Evolutionary conservation across 306 rosid species (phyloP), one percentile per base, ranked within the genome.

Genomic region (Dryas drummondii): DNA sequence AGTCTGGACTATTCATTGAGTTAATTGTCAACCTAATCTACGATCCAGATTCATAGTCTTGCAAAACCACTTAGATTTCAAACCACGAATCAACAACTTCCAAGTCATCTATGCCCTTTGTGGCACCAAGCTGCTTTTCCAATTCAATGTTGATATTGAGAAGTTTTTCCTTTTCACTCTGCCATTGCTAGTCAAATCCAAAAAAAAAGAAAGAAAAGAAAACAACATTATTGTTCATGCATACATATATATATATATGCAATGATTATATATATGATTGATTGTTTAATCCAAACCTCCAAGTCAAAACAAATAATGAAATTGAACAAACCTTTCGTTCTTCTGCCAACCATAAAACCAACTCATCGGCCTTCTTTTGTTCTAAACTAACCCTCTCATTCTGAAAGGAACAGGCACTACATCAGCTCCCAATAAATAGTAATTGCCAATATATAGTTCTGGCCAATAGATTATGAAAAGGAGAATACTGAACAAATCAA

Each of bases 81-180:
- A 14, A 50, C 66, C 84, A 74, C 59, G 66, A 96, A 57, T 75
- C 90, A 62, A 14, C 48, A 14, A 11, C 49, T 6, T 67, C 1
- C 81, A 80, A 86, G 85, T 93, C 81, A 85, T 61, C 2, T 66
- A 86, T 54, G 22, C 42, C 10, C 76, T 72, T 45, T 1, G 44
- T 46, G 53, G 22, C 26, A 72, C 79, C 37, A 88, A 82, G 15
- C 82, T 83, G 26, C 73, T 81, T 83, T 82, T 91, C 84, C 68
- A 90, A 77, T 16, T 82, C 92, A 61, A 82, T 64, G 68, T 87
- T 90, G 67, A 71, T 70, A 63, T 50, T 45, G 26, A 82, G 88
- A 59, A 86, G 83, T 65, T 84, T 62, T 76, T 86, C 87, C 88
- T 87, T 89, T 78, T 79, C 80, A 80, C 73, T 82, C 97, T 88